phyloP scores from a whole-genome alignment of 1,284 basidiomycete species.

The Tilletiopsis washingtonensis region DNA sequence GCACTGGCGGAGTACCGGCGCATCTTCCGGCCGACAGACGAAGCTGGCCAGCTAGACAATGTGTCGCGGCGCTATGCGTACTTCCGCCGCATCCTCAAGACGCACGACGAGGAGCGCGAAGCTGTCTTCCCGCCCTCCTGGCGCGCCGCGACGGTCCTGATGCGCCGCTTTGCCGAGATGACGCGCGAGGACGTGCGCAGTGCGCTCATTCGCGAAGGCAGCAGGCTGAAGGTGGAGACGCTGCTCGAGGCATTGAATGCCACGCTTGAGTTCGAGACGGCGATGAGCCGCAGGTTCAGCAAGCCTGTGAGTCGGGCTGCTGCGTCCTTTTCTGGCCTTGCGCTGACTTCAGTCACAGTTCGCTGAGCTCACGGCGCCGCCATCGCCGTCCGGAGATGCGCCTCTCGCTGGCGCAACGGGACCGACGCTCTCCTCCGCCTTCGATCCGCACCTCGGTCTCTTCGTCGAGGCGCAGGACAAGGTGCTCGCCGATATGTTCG shows the following conservation, averaged over 20 bases:
- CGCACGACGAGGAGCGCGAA: conserved; percentile 73
- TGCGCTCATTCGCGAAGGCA: conserved; percentile 37
- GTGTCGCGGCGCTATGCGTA: conserved; percentile 86
- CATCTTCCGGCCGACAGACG: conserved; percentile 64
- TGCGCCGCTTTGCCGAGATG: conserved; percentile 36
- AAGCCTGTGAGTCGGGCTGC: conserved; percentile 1
- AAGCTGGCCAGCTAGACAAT: conserved; percentile 89
- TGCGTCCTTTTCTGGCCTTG: too few relatives aligned
- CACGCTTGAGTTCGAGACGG: conserved; percentile 40
- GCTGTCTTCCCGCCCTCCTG: conserved; percentile 34
- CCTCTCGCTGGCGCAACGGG: conserved; percentile 35
- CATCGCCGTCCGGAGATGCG: not conserved
- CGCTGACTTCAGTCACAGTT: not conserved
- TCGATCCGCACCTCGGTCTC: conserved; percentile 82
- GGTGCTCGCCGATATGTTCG: conserved; percentile 41
- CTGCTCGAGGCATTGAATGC: conserved; percentile 38
- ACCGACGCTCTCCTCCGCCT: conserved; percentile 60
- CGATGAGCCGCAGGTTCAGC: conserved; percentile 27
- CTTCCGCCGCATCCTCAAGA: conserved; percentile 83
- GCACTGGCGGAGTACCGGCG: conserved; percentile 93
- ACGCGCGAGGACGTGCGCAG: conserved; percentile 42
- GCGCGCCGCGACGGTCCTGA: conserved; percentile 11
- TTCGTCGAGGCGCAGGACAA: conserved; percentile 93
- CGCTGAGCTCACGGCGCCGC: not conserved
- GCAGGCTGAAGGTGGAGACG: conserved; percentile 30